Percentiles rank a stretch among this genome's conserved stretches.
Conservation (phyloP, 305 asterid species). For the Solanum aculeatissimum region DNA sequence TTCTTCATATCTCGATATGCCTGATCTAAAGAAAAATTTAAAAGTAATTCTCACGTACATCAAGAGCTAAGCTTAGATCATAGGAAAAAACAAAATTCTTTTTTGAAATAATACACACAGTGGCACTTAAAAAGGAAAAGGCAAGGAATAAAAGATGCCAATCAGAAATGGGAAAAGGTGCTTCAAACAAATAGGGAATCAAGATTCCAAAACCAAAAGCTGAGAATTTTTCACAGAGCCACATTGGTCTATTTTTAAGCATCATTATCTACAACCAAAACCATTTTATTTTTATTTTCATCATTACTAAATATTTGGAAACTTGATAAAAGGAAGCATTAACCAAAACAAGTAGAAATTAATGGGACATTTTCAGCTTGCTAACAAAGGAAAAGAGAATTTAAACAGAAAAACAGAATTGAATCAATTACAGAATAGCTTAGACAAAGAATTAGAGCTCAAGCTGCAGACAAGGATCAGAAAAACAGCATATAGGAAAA, state of each 20-base stretch:
- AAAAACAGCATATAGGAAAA: background rate
- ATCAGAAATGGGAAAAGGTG: constrained; percentile 10
- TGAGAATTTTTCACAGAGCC: constrained; percentile 11
- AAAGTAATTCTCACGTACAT: background rate
- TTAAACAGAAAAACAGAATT: background rate
- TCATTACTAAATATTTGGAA: background rate
- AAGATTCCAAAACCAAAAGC: constrained; percentile 31
- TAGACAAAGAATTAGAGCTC: background rate
- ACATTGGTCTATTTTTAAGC: constrained; percentile 5
- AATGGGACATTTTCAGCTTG: background rate
- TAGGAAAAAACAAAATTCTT: background rate
- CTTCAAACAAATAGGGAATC: constrained; percentile 28
- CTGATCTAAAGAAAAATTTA: background rate
- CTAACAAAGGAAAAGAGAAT: background rate
- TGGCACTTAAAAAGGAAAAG: background rate
- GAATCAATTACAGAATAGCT: background rate
- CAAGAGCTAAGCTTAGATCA: constrained; percentile 6
- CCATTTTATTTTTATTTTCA: background rate
- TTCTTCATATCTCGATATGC: background rate
- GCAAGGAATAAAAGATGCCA: constrained; percentile 22
- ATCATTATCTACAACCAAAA: constrained; percentile 10
- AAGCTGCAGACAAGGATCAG: background rate
- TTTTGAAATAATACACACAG: constrained; percentile 4
- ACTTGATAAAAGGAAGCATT: background rate
- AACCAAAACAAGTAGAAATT: background rate